A percentile compares a stretch with the other conserved stretches of the same genome.
Conservation (phyloP, 2,329 filamentous ascomycete genomes). For the Cladophialophora chaetospira region DNA sequence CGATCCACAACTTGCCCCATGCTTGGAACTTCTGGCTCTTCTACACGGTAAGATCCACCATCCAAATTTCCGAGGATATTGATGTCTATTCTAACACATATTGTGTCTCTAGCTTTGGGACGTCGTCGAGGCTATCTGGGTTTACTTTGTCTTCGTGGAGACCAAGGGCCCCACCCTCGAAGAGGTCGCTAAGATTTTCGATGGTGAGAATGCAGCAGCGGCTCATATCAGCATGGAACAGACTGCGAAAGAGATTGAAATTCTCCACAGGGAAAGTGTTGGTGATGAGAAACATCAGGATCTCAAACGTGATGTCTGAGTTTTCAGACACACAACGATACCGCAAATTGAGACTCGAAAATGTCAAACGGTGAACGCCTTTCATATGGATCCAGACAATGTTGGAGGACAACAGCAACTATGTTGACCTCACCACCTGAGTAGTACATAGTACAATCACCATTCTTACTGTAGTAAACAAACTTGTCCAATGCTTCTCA, state of each 20-base stretch:
- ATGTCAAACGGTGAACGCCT: no score
- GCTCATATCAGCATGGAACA: constrained; percentile 22
- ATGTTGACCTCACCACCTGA: no score
- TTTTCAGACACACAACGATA: no score
- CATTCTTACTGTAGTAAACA: no score
- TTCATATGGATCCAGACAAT: no score
- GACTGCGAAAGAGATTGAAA: constrained; percentile 20
- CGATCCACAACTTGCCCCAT: constrained; percentile 13
- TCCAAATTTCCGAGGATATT: constrained; percentile 4
- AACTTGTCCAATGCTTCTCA: no score
- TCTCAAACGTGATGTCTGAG: constrained; percentile 16
- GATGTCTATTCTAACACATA: background rate
- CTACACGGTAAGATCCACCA: constrained; percentile 18
- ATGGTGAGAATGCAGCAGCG: constrained; percentile 33
- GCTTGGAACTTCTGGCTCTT: constrained; percentile 17
- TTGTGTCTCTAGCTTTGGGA: constrained; percentile 33
- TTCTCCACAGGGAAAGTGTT: constrained; percentile 15
- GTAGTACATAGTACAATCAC: no score
- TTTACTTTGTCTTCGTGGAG: constrained; percentile 62
- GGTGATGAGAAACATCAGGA: no score
- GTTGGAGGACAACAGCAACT: no score
- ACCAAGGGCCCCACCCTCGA: constrained; percentile 60
- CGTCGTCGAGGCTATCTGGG: constrained; percentile 34
- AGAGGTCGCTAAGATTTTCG: constrained; percentile 73
- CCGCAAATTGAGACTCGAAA: no score